These are phyloP conservation scores for Microbotryum intermedium DNA, from an alignment of 1,284 basidiomycete genomes.

Conservation along the genomic window DNA sequence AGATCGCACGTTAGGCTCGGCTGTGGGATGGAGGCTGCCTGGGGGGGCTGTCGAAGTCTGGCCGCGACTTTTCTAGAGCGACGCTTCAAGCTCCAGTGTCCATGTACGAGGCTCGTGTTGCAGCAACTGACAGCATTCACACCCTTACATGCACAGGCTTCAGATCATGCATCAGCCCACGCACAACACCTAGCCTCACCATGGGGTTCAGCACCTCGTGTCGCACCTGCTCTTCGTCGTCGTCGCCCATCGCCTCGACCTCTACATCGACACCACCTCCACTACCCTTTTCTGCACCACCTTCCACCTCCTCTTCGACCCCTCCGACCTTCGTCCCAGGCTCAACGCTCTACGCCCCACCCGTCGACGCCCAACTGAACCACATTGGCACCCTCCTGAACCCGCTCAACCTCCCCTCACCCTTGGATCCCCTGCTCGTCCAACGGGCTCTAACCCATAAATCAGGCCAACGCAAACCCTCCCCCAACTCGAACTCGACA, in stretches of 20 bases:
- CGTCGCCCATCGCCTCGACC: background rate
- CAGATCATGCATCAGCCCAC: background rate
- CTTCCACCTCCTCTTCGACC: background rate
- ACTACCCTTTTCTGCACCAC: background rate
- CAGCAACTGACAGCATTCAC: background rate
- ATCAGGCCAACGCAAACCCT: background rate
- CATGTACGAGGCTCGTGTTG: too few relatives aligned
- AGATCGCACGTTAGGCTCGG: too few relatives aligned
- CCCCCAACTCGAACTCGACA: background rate
- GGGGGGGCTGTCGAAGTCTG: too few relatives aligned
- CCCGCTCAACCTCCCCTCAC: background rate
- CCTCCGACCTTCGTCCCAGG: background rate
- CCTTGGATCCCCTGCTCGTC: background rate
- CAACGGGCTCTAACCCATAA: background rate
- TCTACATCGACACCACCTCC: background rate
- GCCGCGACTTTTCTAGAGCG: too few relatives aligned
- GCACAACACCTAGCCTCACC: background rate
- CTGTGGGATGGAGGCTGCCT: too few relatives aligned
- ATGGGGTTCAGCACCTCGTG: background rate
- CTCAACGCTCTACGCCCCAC: background rate
- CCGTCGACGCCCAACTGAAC: background rate
- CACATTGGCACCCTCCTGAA: background rate
- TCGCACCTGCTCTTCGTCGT: background rate
- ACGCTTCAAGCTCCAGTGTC: too few relatives aligned
- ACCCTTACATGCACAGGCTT: background rate